phyloP scores from a whole-genome alignment of 345 rosid genomes.

The Lepidium africanum region DNA sequence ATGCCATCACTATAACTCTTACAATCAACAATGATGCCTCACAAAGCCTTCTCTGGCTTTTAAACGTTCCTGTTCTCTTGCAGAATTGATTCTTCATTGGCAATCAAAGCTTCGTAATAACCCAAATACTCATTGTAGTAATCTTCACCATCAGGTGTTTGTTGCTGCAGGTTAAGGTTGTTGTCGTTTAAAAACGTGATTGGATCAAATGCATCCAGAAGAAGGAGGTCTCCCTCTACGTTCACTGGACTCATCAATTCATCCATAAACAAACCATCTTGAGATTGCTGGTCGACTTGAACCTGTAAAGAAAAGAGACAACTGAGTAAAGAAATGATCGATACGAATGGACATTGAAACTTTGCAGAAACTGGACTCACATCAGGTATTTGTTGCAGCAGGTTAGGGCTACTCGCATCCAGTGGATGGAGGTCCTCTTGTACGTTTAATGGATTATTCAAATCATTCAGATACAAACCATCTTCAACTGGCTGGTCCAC shows the following conservation, averaged over 20 bases:
- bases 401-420: no score
- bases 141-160: not conserved
- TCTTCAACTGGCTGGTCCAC: not conserved
- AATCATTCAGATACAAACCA: not conserved
- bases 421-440: no score
- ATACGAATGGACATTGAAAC: not conserved
- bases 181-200: not conserved
- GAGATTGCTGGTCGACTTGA: not conserved
- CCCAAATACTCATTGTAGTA: not conserved
- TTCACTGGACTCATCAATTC: not conserved
- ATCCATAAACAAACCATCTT: not conserved
- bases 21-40: not conserved
- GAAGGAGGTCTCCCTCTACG: not conserved
- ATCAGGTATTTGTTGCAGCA: not conserved
- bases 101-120: not conserved
- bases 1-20: not conserved
- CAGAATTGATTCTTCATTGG: not conserved
- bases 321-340: not conserved
- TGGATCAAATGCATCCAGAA: not conserved
- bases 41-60: not conserved
- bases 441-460: no score
- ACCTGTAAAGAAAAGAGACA: not conserved
- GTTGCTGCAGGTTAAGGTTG: not conserved
- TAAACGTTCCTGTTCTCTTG: not conserved
- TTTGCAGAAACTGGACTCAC: not conserved